Base-by-base conservation (phyloP, 2,329 filamentous ascomycete genomes). In the Colletotrichum euphorbiae region DNA sequence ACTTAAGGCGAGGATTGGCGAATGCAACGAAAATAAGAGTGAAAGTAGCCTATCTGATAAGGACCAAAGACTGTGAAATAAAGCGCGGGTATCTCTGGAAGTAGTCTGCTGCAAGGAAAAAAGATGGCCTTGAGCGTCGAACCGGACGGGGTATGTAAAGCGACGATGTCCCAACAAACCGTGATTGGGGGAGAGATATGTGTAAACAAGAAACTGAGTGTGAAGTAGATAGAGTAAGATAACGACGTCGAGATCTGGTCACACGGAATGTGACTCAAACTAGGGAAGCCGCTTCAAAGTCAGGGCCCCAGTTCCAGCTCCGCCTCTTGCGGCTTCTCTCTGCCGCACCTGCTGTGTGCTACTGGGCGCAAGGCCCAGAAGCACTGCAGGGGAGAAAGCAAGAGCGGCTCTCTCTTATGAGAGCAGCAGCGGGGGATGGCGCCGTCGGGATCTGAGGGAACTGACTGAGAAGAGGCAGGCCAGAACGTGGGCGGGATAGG, bases 51-150 rank as follows among this genome's bases (percentile, higher is more conserved):
- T 57, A n/a, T 11, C 50, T 28, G 40, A 42, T 28, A 21, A 38
- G 6, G 13, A 38, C 13, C 36, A 38, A 31, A 28, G 52, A 48
- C 54, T 31, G 45, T 40, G n/a, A 33, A 62, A 43, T 17, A 38
- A 66, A 43, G 46, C 61, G 66, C 62, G 66, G 66, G 61, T 66
- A 69, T 69, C 66, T 69, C 62, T 65, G 31, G 50, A 48, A 46
- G 42, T 66, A 28, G 42, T 66, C 61, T 61, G 62, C 66, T 66
- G 17, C 40, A 40, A 58, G 13, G 45, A 57, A 62, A 55, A 24
- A 33, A 6, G 24, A 17, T 9, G 13, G 42, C 31, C 28, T 54
- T 45, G 15, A 56, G 28, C 36, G 64, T 57, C 28, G 38, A 21
- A 21, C 8, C 48, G 17, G 48, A 43, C 19, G 40, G 31, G 33